phyloP scores from a whole-genome alignment of 202 grass and related monocot genomes.

The Digitaria exilis region DNA sequence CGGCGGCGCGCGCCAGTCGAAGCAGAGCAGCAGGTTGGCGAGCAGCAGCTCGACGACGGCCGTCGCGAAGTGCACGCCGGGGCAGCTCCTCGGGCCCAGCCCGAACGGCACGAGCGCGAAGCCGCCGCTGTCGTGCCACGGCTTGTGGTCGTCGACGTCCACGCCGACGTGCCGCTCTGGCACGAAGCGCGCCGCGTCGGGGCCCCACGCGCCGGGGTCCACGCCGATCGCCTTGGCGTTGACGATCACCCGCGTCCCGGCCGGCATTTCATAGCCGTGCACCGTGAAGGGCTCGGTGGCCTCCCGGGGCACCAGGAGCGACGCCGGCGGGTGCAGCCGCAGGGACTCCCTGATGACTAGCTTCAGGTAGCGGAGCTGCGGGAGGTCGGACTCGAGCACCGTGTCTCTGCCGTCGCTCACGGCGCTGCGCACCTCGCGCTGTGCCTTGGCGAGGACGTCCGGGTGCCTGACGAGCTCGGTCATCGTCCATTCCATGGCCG shows the following conservation, averaged over 20 bases:
- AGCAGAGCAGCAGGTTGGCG: conserved; percentile 60
- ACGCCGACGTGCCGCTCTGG: conserved; percentile 49
- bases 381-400: conserved; percentile 56
- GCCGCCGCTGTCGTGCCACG: conserved; percentile 38
- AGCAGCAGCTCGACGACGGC: conserved; percentile 58
- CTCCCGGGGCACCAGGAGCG: conserved; percentile 60
- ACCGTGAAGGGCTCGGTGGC: conserved; percentile 47
- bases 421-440: conserved; percentile 52
- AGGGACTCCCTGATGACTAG: conserved; percentile 63
- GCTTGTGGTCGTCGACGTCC: conserved; percentile 36
- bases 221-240: conserved; percentile 65
- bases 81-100: conserved; percentile 59
- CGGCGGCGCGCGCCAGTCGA: conserved; percentile 52
- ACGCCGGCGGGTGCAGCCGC: conserved; percentile 61
- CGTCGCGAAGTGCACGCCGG: conserved; percentile 62
- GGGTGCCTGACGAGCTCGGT: conserved; percentile 60
- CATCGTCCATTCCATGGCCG: conserved; percentile 68
- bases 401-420: conserved; percentile 9
- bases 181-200: conserved; percentile 46
- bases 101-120: conserved; percentile 78
- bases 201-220: conserved; percentile 46
- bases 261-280: conserved; percentile 45
- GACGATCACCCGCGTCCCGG: conserved; percentile 58
- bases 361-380: conserved; percentile 52
- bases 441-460: conserved; percentile 48